Evolutionary conservation across 78 protist genomes (phyloP), one percentile per base, ranked within the genome.

Genomic region (Bodo saltans): DNA sequence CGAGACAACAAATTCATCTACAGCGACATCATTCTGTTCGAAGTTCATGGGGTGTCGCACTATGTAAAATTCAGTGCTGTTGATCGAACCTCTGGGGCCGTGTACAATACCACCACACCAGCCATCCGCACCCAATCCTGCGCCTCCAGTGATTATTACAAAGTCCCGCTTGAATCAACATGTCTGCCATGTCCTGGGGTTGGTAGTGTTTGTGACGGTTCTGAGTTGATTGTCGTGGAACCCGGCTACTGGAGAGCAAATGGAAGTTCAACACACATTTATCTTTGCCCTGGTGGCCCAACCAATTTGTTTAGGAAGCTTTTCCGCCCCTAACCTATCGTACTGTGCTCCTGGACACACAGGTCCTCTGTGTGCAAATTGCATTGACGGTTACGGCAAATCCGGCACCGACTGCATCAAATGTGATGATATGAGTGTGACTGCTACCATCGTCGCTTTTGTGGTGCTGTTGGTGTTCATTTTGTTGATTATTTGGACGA

Each of bases 161-260:
- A 23, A 32, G 34, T 72, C 34, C n/a, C 21, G 23, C 25, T 21
- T 23, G 26, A 23, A 72, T 21, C 21, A 25, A 21, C 21, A 21
- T 74, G 79, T 12, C 42, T 32, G 60, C 47, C 29, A 29, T 74
- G 79, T 12, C 79, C 79, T 27, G 34, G 21, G 3, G 42, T 42
- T 23, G 79, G 79, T 32, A 42, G 34, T 27, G 29, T 40, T 21
- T 74, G 79, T 29, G 34, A 74, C 60, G 79, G 79, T 21, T 33
- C 47, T n/a, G 37, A 32, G 8, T 8, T 4, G 34, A 32, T 74
- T 12, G 35, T 74, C 21, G 34, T 32, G 29, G 12, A 47, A 29
- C 79, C 79, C 29, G 79, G 79, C 38, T 74, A 74, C 79, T 74
- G 79, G 79, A 21, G 79, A 29, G 79, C 37, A 3, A 74, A 42